Evolutionary conservation across 2,329 filamentous ascomycete species (phyloP).

Genomic region (Paracamarosporium sp.): DNA sequence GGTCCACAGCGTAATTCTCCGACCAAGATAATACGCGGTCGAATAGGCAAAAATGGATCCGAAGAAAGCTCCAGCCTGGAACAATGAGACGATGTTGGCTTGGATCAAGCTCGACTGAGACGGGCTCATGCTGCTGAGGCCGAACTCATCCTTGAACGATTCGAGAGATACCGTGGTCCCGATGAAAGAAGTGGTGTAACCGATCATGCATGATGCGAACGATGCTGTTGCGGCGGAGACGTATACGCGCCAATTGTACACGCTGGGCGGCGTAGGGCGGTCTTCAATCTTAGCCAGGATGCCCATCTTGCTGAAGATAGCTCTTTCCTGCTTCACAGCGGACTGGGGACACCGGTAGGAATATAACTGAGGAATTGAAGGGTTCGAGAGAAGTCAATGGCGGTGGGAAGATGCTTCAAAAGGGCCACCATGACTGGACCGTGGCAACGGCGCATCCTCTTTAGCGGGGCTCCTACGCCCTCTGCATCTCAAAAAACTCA

Average conservation of each 20-base stretch:
- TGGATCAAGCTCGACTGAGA: background rate
- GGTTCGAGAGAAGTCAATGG: background rate
- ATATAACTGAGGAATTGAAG: background rate
- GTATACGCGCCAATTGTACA: background rate
- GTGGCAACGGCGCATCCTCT: slow-evolving; percentile 1
- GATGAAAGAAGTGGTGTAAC: slow-evolving; percentile 1
- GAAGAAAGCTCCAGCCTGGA: background rate
- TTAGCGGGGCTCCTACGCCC: background rate
- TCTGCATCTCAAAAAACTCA: background rate
- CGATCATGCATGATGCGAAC: slow-evolving; percentile 1
- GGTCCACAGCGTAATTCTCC: background rate
- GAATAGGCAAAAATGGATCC: slow-evolving; percentile 1
- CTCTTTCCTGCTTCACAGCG: background rate
- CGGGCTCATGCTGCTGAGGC: background rate
- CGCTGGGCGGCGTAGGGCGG: background rate
- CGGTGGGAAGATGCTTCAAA: background rate
- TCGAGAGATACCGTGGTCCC: background rate
- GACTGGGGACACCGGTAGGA: background rate
- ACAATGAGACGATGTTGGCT: background rate
- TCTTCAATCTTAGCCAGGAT: background rate
- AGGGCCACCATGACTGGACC: background rate
- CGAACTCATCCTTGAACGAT: slow-evolving; percentile 1
- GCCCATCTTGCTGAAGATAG: background rate
- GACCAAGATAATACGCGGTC: background rate
- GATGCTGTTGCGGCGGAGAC: slow-evolving; percentile 1